Conservation (phyloP, 1,139 yeast species). For the Yamadazyma sp. region DNA sequence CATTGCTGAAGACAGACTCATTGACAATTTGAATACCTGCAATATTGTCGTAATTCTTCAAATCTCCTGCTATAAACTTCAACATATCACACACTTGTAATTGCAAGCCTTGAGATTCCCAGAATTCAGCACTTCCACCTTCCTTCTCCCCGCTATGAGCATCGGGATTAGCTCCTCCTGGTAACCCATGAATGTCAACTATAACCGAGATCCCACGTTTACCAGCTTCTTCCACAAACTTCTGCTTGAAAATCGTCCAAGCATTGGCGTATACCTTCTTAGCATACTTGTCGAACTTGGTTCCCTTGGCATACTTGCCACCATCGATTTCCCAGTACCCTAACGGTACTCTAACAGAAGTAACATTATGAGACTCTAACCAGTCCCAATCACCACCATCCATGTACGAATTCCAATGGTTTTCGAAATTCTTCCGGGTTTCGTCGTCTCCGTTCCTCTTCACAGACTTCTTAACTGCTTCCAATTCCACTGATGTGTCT, state of each 20-base stretch:
- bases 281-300: conserved; percentile 58
- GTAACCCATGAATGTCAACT: conserved; percentile 85
- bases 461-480: conserved; percentile 57
- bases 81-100: conserved; percentile 51
- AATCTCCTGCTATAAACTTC: conserved; percentile 62
- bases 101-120: conserved; percentile 49
- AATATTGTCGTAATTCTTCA: conserved; percentile 60
- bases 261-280: conserved; percentile 61
- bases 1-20: conserved; percentile 68
- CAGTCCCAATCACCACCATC: conserved; percentile 77
- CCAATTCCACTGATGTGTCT: conserved; percentile 63
- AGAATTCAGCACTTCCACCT: conserved; percentile 59
- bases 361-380: conserved; percentile 65
- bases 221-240: conserved; percentile 56
- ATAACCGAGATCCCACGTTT: conserved; percentile 65
- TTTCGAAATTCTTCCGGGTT: conserved; percentile 56
- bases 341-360: conserved; percentile 78
- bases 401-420: conserved; percentile 70
- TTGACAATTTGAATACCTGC: conserved; percentile 83
- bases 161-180: conserved; percentile 87
- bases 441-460: conserved; percentile 52
- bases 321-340: conserved; percentile 87
- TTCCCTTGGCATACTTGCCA: conserved; percentile 55
- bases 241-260: conserved; percentile 59
- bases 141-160: conserved; percentile 75